phyloP scores from a whole-genome alignment of 306 rosid species.

The Cicer yamashitae region DNA sequence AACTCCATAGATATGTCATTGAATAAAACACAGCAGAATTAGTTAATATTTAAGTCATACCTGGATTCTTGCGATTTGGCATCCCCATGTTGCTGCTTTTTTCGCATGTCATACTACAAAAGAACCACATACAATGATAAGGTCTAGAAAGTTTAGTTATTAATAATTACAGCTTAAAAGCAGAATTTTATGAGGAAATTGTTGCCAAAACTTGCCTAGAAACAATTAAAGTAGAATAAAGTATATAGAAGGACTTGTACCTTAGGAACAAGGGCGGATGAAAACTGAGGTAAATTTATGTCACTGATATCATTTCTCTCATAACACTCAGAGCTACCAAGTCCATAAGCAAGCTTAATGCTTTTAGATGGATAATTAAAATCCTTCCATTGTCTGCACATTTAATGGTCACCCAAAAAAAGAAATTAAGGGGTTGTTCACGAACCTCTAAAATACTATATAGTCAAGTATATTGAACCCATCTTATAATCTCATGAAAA shows the following conservation, averaged over 20 bases:
- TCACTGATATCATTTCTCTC: conserved; percentile 48
- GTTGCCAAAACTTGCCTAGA: conserved; percentile 1
- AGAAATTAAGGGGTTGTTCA: neutral
- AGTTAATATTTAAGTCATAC: conserved; percentile 53
- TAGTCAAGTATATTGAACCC: neutral
- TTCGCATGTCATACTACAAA: conserved; percentile 47
- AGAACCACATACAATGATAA: conserved; percentile 11
- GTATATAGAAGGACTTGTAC: conserved; percentile 46
- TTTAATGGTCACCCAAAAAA: conserved; percentile 31
- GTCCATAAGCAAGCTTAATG: conserved; percentile 59
- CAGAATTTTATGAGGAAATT: neutral
- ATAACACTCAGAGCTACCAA: conserved; percentile 51
- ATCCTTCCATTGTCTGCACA: conserved; percentile 79
- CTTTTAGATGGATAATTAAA: conserved; percentile 67
- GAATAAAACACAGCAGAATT: conserved; percentile 37
- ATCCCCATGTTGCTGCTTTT: conserved; percentile 46
- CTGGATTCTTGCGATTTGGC: conserved; percentile 57
- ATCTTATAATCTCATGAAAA: neutral
- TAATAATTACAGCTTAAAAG: conserved; percentile 5
- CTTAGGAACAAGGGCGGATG: conserved; percentile 77
- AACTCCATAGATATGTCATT: conserved; percentile 29
- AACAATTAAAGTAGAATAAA: conserved; percentile 21
- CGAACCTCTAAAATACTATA: conserved; percentile 8
- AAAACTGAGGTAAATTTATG: conserved; percentile 68
- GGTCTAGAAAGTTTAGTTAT: conserved; percentile 6